Evolutionary conservation across 2,329 filamentous ascomycete genomes (phyloP).

Genomic region (Fusarium pseudonygamai): DNA sequence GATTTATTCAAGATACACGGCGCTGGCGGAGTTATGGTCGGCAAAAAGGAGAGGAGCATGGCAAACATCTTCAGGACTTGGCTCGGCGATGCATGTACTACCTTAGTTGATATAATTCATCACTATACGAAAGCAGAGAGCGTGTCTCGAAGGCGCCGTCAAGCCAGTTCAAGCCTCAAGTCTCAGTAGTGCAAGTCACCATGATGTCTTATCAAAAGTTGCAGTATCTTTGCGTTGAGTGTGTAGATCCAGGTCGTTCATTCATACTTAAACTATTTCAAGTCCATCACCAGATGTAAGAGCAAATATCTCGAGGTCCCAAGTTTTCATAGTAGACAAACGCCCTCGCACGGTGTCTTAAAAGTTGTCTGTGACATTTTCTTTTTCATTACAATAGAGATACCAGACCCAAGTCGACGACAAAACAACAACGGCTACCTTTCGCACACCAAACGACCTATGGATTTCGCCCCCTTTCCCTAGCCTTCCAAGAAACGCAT

Average conservation of each 20-base stretch:
- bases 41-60: constrained; percentile 23
- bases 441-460: constrained; percentile 37
- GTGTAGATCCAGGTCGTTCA: not conserved
- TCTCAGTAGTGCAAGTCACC: not conserved
- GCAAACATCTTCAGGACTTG: constrained; percentile 6
- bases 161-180: not conserved
- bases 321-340: constrained; percentile 13
- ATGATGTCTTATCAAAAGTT: not conserved
- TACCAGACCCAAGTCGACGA: constrained; percentile 36
- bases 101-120: constrained; percentile 18
- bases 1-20: constrained; percentile 36
- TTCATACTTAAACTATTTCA: not conserved
- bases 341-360: constrained; percentile 17
- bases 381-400: constrained; percentile 43
- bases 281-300: constrained; percentile 1
- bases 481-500: constrained; percentile 27
- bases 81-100: constrained; percentile 3
- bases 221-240: not conserved
- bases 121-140: constrained; percentile 18
- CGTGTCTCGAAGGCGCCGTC: constrained; percentile 5
- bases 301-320: not conserved
- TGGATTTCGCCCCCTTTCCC: constrained; percentile 14
- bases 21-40: constrained; percentile 40
- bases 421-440: constrained; percentile 40
- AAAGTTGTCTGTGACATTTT: constrained; percentile 33